Percentiles rank a stretch among this genome's conserved stretches.
Conservation (phyloP, 495 filamentous ascomycete species). For the Neurospora sp. region DNA sequence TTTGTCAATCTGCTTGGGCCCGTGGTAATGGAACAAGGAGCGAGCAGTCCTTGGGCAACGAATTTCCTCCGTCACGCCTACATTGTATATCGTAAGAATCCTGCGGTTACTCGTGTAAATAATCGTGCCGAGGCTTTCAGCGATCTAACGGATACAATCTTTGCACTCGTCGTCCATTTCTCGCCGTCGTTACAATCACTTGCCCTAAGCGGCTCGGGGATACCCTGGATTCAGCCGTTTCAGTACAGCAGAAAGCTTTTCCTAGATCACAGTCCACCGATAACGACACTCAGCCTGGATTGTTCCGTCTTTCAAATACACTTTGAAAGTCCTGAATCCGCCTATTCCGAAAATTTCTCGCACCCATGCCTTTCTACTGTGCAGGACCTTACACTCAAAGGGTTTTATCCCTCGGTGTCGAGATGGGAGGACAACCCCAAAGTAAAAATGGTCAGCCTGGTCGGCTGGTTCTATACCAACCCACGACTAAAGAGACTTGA, state of each 20-base stretch:
- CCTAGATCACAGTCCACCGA: not conserved
- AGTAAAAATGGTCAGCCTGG: not conserved
- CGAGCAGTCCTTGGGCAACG: not conserved
- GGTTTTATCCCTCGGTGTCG: not conserved
- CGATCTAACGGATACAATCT: not conserved
- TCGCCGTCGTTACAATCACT: not conserved
- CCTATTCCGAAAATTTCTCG: no score
- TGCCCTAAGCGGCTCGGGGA: not conserved
- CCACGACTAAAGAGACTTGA: not conserved
- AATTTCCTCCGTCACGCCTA: not conserved
- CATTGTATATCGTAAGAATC: not conserved
- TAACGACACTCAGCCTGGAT: not conserved
- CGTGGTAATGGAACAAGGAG: not conserved
- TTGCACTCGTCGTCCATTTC: not conserved
- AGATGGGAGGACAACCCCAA: not conserved
- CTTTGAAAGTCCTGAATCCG: no score
- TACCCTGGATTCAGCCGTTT: not conserved
- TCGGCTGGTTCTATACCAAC: not conserved
- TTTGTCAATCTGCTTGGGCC: not conserved
- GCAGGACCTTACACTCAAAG: not conserved
- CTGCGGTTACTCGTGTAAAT: not conserved
- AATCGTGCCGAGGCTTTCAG: not conserved
- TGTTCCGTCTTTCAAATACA: not conserved
- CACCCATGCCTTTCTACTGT: not conserved
- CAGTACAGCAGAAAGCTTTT: not conserved